Conservation (phyloP, 345 rosid genomes). For the Hypericum perforatum region DNA sequence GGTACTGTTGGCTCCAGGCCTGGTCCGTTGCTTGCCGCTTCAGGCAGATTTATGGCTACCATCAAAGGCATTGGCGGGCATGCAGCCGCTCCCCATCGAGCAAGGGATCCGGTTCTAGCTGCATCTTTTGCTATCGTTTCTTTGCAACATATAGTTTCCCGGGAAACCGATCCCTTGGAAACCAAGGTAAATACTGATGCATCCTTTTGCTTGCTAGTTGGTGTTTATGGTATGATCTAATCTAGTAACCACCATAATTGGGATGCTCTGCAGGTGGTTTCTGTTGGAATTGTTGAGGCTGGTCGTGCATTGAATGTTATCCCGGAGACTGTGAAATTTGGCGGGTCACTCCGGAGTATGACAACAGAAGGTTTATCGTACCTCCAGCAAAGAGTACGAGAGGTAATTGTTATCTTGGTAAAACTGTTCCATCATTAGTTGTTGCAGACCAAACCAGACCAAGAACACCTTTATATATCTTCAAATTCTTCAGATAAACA, state of each 20-base stretch:
- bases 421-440: no score
- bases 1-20: conserved; percentile 41
- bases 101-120: conserved; percentile 36
- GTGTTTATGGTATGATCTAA: no score
- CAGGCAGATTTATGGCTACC: conserved; percentile 28
- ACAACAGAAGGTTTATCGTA: conserved; percentile 28
- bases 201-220: no score
- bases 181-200: conserved; percentile 19
- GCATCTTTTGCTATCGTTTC: conserved; percentile 37
- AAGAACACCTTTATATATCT: no score
- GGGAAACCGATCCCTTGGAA: conserved; percentile 50
- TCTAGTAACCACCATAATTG: no score
- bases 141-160: conserved; percentile 46
- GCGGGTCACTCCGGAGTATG: conserved; percentile 44
- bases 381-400: conserved; percentile 31
- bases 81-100: conserved; percentile 34
- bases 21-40: conserved; percentile 42
- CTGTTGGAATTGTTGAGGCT: conserved; percentile 31
- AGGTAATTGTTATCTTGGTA: conserved; percentile 29
- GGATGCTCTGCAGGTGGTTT: conserved; percentile 12
- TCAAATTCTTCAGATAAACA: no score
- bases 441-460: no score
- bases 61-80: conserved; percentile 42
- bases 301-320: conserved; percentile 37
- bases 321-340: conserved; percentile 36